A percentile compares a stretch with the other conserved stretches of the same genome.
These are phyloP conservation scores for Picocystis salinarum DNA, from an alignment of 139 green algal genomes.

Conservation along the genomic window DNA sequence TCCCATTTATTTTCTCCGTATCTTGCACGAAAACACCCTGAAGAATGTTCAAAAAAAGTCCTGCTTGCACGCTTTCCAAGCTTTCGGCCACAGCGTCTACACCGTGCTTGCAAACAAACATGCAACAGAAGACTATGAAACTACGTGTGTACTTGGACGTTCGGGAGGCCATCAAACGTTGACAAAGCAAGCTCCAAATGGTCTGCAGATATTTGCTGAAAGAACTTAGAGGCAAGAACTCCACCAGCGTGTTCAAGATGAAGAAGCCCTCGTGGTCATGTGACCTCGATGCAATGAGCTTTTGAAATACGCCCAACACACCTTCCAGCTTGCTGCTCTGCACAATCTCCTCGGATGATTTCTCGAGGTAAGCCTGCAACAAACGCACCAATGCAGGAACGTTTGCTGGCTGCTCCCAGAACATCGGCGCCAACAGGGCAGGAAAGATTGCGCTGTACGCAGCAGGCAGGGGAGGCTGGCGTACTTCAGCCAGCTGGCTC, in stretches of 20 bases:
- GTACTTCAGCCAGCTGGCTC: conserved; percentile 66
- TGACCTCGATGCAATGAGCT: conserved; percentile 58
- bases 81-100: conserved; percentile 13
- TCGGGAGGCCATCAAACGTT: conserved; percentile 19
- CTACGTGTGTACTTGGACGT: conserved; percentile 11
- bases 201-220: conserved; percentile 36
- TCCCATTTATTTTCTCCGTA: not conserved
- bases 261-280: conserved; percentile 82
- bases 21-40: conserved; percentile 13
- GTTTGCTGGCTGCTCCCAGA: conserved; percentile 86
- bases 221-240: conserved; percentile 25
- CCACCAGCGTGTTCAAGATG: conserved; percentile 64
- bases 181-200: conserved; percentile 53
- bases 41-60: conserved; percentile 58
- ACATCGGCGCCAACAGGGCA: conserved; percentile 55
- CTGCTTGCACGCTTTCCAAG: conserved; percentile 65
- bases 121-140: conserved; percentile 13
- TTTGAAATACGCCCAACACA: conserved; percentile 86
- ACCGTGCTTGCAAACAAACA: conserved; percentile 43
- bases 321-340: conserved; percentile 37
- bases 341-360: conserved; percentile 39
- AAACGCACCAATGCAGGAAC: conserved; percentile 78
- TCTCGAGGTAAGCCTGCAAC: conserved; percentile 76
- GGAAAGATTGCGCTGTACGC: conserved; percentile 71
- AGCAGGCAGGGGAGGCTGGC: conserved; percentile 25